These are phyloP conservation scores for Euphorbia peplus DNA, from an alignment of 345 rosid genomes.

Conservation along the genomic window DNA sequence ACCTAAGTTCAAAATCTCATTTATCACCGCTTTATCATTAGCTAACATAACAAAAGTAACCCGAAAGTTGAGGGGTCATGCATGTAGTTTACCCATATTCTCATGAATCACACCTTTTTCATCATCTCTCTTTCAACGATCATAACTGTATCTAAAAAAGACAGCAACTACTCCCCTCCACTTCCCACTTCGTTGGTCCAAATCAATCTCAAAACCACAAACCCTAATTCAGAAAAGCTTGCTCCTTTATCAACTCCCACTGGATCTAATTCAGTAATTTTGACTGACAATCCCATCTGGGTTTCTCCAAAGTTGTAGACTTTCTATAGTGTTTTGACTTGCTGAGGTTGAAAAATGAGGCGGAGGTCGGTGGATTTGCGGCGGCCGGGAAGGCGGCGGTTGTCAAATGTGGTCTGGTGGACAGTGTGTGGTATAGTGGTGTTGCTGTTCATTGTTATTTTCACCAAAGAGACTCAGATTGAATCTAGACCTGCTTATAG, in stretches of 20 bases:
- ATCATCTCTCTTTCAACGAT: no score
- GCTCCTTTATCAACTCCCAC: not conserved
- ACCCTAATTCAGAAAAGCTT: not conserved
- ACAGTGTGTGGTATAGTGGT: conserved; percentile 48
- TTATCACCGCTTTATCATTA: no score
- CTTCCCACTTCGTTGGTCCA: not conserved
- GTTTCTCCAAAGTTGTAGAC: conserved; percentile 1
- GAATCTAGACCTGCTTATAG: conserved; percentile 50
- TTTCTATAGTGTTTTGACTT: conserved; percentile 11
- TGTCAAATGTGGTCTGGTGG: conserved; percentile 72
- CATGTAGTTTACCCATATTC: no score
- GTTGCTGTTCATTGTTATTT: conserved; percentile 54
- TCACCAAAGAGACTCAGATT: conserved; percentile 51
- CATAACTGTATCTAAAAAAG: conserved; percentile 1
- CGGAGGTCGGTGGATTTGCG: conserved; percentile 64
- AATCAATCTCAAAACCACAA: not conserved
- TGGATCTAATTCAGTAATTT: conserved; percentile 6
- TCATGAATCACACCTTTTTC: no score
- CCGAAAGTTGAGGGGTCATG: no score
- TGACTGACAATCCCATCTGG: not conserved
- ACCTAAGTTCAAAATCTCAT: no score
- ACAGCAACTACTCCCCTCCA: not conserved
- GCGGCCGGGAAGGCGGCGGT: conserved; percentile 57
- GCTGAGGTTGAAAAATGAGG: conserved; percentile 42
- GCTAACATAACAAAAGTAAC: no score